A percentile compares a stretch with the other conserved stretches of the same genome.
Conservation (phyloP, 2,329 filamentous ascomycete species). For the Aspergillus phoenicis region DNA sequence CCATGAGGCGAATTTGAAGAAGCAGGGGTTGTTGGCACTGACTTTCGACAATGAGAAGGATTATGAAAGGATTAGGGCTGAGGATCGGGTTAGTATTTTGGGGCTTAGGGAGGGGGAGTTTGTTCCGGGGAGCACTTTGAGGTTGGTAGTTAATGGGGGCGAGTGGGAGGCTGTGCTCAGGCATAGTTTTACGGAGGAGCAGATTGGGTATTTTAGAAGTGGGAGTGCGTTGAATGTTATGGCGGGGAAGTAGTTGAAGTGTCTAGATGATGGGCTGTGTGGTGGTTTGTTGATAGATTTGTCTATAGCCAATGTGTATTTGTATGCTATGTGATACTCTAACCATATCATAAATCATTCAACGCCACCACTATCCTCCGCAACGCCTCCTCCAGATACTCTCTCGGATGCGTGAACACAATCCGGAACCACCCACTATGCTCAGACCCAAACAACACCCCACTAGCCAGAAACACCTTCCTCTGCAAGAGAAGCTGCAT, state of each 20-base stretch:
- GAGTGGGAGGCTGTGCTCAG: background rate
- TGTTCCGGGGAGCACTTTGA: background rate
- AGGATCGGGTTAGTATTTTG: background rate
- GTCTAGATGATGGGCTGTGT: too few species aligned
- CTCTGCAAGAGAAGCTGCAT: conserved; percentile 41
- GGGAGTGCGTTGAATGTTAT: conserved; percentile 7
- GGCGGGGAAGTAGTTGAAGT: background rate
- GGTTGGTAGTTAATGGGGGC: background rate
- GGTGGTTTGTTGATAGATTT: background rate
- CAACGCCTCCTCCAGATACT: background rate
- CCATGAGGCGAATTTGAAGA: background rate
- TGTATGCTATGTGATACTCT: too few species aligned
- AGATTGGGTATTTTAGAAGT: background rate
- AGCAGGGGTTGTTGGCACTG: conserved; percentile 1
- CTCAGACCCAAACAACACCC: conserved; percentile 41
- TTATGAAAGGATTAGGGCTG: background rate
- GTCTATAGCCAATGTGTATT: too few species aligned
- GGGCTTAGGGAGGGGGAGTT: background rate
- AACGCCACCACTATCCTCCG: background rate
- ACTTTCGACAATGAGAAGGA: background rate
- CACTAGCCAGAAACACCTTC: conserved; percentile 42
- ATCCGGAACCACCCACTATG: conserved; percentile 48
- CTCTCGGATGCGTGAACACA: conserved; percentile 30
- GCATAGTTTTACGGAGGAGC: background rate
- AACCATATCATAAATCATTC: background rate